Evolutionary conservation across 345 rosid species (phyloP).

Genomic region (Lagerstroemia speciosa): DNA sequence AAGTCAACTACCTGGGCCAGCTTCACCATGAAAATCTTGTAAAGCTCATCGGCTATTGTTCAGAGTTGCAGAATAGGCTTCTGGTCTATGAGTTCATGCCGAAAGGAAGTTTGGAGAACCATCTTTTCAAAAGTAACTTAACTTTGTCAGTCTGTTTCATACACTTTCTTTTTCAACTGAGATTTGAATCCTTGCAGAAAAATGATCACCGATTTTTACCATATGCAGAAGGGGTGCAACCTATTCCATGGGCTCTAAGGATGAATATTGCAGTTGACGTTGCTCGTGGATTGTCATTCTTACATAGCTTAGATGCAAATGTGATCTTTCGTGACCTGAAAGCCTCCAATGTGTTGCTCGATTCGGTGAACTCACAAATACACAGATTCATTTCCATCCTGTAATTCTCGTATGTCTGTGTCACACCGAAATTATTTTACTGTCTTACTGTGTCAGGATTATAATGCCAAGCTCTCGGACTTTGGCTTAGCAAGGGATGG

Average conservation of each 20-base stretch:
- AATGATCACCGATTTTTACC: neutral
- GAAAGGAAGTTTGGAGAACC: constrained; percentile 82
- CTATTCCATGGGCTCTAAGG: constrained; percentile 44
- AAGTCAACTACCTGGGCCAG: constrained; percentile 71
- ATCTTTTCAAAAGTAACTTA: constrained; percentile 69
- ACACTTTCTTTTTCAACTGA: neutral
- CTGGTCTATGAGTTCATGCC: constrained; percentile 83
- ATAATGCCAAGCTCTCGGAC: constrained; percentile 74
- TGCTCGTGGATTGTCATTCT: constrained; percentile 52
- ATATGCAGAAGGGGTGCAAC: constrained; percentile 47
- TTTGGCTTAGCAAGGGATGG: constrained; percentile 94
- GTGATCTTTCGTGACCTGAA: constrained; percentile 64
- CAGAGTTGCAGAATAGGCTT: constrained; percentile 55
- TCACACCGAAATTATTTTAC: neutral
- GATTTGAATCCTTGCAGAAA: neutral
- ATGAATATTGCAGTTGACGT: constrained; percentile 43
- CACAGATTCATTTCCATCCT: neutral
- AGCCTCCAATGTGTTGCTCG: constrained; percentile 62
- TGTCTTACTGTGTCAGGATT: constrained; percentile 33
- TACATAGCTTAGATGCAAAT: constrained; percentile 51
- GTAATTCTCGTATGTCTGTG: neutral
- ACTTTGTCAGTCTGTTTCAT: neutral
- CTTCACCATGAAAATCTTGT: constrained; percentile 76
- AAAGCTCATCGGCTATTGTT: constrained; percentile 73
- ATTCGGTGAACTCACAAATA: constrained; percentile 33